Evolutionary conservation across 176 grass and related monocot species (phyloP), one percentile per base, ranked within the genome.

Genomic region (Triticum turgidum): DNA sequence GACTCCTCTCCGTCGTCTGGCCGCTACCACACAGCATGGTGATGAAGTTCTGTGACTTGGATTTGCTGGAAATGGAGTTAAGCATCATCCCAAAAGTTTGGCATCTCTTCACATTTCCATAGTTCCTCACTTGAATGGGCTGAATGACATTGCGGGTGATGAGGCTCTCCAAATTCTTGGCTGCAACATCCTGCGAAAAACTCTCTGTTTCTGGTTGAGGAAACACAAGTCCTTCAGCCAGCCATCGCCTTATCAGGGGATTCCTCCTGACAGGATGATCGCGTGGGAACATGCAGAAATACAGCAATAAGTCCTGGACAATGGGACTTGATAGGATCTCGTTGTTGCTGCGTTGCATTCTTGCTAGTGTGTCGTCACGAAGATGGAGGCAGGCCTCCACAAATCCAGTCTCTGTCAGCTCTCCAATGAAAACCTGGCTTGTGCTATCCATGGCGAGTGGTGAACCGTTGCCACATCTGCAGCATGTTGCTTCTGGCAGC

Each of bases 201-300:
- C 9, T 32, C 27, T 61, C 29, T 5, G 15, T 6, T 68, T 39
- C 67, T 61, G n/a, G 45, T 20, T 77, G 73, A 52, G 27, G 45
- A 54, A 77, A 27, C 14, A 77, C 45, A 10, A 77, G 32, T 73
- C 67, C 81, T 83, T 83, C 81, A 27, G 52, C 81, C 8, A 83
- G 10, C 81, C 66, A 83, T 12, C 34, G 49, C 67, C 68, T 41
- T 59, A 83, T 29, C n/a, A 83, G 3, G 17, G 68, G 11, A 29
- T 15, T 34, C 34, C 52, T 73, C 33, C 52, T 73, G 68, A 83
- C 20, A 29, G 30, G 13, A 59, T 73, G 34, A 0, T 18, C 68
- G 1, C 21, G 7, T 3, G 81, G 81, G 22, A 73, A 83, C 45
- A 83, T 58, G 52, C 13, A 37, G 25, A 83, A 39, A 73, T 73